phyloP scores from a whole-genome alignment of 2,329 filamentous ascomycete species.

The Colletotrichum acutatum region DNA sequence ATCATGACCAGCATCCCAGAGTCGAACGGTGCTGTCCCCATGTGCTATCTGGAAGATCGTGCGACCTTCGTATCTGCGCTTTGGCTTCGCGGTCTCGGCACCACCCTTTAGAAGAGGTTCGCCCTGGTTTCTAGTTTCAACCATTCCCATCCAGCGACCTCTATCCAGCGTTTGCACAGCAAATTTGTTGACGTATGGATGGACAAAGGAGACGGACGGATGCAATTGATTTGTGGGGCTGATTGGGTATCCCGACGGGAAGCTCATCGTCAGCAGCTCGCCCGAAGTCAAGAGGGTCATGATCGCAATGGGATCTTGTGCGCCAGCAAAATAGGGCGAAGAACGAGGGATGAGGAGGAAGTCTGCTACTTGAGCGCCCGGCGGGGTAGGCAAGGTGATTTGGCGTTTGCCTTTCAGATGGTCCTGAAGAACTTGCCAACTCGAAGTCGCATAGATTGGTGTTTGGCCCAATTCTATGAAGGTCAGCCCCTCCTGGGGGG shows the following conservation, averaged over 20 bases:
- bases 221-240: slow-evolving; percentile 94
- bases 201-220: slow-evolving; percentile 85
- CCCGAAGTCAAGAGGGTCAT: slow-evolving; percentile 85
- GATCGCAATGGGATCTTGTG: slow-evolving; percentile 90
- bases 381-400: slow-evolving; percentile 78
- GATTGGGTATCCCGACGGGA: slow-evolving; percentile 91
- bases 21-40: slow-evolving; percentile 87
- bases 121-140: slow-evolving; percentile 83
- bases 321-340: slow-evolving; percentile 87
- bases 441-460: slow-evolving; percentile 89
- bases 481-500: slow-evolving; percentile 79
- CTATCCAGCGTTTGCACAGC: slow-evolving; percentile 80
- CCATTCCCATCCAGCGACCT: slow-evolving; percentile 87
- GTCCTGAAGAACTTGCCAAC: slow-evolving; percentile 83
- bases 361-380: slow-evolving; percentile 79
- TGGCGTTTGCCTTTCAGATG: slow-evolving; percentile 85
- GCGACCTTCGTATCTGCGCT: slow-evolving; percentile 83
- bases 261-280: slow-evolving; percentile 89
- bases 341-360: slow-evolving; percentile 85
- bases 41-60: slow-evolving; percentile 90
- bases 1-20: slow-evolving; percentile 92
- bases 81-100: slow-evolving; percentile 73
- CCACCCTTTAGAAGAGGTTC: slow-evolving; percentile 84
- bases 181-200: slow-evolving; percentile 85
- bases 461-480: slow-evolving; percentile 91